Base-by-base conservation (phyloP, 192 early-diverging fungal genomes). In the Coemansia sp. region DNA sequence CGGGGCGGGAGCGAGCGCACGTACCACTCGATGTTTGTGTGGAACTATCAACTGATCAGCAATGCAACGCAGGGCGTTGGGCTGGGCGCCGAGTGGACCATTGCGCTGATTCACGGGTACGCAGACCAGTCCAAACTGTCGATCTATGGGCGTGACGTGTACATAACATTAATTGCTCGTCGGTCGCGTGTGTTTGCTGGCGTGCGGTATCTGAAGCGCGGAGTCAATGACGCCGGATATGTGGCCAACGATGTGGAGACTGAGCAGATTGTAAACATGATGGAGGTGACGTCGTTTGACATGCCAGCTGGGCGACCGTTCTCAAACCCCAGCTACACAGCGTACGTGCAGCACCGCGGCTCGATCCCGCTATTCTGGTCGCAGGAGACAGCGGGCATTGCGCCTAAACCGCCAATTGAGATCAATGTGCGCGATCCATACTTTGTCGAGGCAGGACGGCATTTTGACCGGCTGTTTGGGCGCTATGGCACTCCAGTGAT, bases 171-270 rank as follows among this genome's bases (percentile, higher is more conserved):
- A 60, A 95, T 99, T 83, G 97, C 97, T 2, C 84, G 97, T 17
- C 85, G 97, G 53, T 98, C 95, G 35, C 85, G 97, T 7, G 83
- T 90, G 49, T 99, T 93, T 87, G 97, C 97, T 6, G 97, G 97
- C 14, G 97, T 93, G 27, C 86, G 97, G 55, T 99, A 95, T 62
- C 81, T 97, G 60, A 98, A 98, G 60, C 88, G 97, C 56, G 97
- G 97, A 12, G 92, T 90, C 23, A 97, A 97, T 71, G 92, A 94
- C 55, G 83, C 92, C 72, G 97, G 97, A 5, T 96, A 91, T 73
- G 97, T 99, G 10, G 97, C 97, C 9, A 99, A 99, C 71, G 97
- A 99, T 61, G 95, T 99, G 1, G 97, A 99, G 78, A 94, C 94
- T 1, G 97, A 99, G 75, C 97, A 99, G 73, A 98, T 99, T 64